Evolutionary conservation across 192 early-diverging fungal species (phyloP).

Genomic region (Umbelopsis sp.): DNA sequence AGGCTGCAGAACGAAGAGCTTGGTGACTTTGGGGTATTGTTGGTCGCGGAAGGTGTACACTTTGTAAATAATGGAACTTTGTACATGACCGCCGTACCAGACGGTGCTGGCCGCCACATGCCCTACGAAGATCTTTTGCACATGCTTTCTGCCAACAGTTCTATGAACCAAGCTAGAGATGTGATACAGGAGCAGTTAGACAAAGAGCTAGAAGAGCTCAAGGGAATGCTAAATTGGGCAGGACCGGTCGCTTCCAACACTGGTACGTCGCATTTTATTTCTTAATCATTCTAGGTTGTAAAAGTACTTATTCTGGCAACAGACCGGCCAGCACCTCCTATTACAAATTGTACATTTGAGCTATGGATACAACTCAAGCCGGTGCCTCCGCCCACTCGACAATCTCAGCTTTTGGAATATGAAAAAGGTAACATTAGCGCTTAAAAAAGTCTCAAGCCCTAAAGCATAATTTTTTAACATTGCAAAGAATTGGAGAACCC

Average conservation of each 20-base stretch:
- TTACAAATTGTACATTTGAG: conserved; percentile 43
- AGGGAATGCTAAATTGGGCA: conserved; percentile 23
- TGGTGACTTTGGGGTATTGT: conserved; percentile 47
- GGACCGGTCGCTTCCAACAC: neutral
- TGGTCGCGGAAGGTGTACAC: conserved; percentile 52
- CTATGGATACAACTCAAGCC: conserved; percentile 54
- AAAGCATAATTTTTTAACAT: neutral
- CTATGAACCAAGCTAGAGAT: conserved; percentile 30
- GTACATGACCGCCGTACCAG: conserved; percentile 51
- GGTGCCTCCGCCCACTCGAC: conserved; percentile 40
- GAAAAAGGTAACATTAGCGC: conserved; percentile 42
- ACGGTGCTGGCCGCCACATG: conserved; percentile 29
- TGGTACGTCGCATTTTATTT: neutral
- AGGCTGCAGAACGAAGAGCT: conserved; percentile 48
- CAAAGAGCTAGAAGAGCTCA: conserved; percentile 39
- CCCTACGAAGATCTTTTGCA: conserved; percentile 45
- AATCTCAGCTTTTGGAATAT: conserved; percentile 44
- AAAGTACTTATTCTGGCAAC: neutral
- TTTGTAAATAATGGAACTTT: conserved; percentile 56
- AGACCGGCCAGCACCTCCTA: conserved; percentile 34
- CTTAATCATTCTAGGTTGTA: neutral
- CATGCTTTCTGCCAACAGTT: conserved; percentile 47
- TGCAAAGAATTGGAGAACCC: conserved; percentile 50
- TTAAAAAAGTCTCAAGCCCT: neutral
- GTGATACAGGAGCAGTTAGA: conserved; percentile 44